Evolutionary conservation across 345 rosid species (phyloP), one percentile per base, ranked within the genome.

Genomic region (Linum lewisii): DNA sequence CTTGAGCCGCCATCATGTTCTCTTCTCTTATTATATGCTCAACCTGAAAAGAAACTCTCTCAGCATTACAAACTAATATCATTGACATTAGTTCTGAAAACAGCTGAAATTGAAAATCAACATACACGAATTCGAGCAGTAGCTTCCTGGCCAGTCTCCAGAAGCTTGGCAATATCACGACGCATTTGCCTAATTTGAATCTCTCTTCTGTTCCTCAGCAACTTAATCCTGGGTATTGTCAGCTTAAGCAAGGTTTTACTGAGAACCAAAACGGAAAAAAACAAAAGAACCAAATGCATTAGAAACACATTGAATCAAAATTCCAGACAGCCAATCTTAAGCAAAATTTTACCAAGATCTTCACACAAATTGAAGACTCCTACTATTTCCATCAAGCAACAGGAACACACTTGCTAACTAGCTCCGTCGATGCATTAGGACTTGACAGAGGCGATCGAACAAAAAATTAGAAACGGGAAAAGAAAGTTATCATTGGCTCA

Each of bases 1-100:
- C 99, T 73, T 93, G 99, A 60, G 97, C 97, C 63, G 91, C 97
- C 97, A 87, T 87, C 97, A 85, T 89, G 65, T 89, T 93, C 78
- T 93, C 97, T 81, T 93, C 99, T 60, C 99, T 81, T 54, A 89
- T 72, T 56, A 93, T 80, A 79, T 93, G 95, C 70, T 93, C 99
- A 59, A 93, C 97, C 99, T 93, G n/a, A n/a, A n/a, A n/a, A n/a
- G n/a, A n/a, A n/a, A n/a, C n/a, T n/a, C n/a, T n/a, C n/a, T n/a
- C n/a, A n/a, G n/a, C n/a, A n/a, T n/a, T n/a, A n/a, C n/a, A n/a
- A n/a, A n/a, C n/a, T n/a, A n/a, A n/a, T n/a, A 11, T 2, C 45
- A 52, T 16, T 42, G n/a, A n/a, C n/a, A n/a, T n/a, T n/a, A n/a
- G n/a, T n/a, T n/a, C n/a, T n/a, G n/a, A n/a, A n/a, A n/a, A n/a